Evolutionary conservation across 2,329 filamentous ascomycete genomes (phyloP).

Genomic region (Coniochaeta sp.): DNA sequence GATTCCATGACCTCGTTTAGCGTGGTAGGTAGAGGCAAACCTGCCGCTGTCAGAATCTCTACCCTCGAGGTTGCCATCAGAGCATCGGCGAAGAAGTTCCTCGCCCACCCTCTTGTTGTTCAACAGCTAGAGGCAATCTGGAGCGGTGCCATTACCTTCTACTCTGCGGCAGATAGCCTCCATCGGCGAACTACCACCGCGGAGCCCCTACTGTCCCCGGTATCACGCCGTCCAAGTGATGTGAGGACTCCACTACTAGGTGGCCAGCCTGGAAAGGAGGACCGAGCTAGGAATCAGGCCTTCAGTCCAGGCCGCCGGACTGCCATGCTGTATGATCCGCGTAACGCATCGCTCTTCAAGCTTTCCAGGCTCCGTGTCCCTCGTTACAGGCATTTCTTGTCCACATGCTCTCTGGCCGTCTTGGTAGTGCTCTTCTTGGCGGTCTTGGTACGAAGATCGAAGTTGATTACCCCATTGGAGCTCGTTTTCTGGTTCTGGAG

Average conservation of each 20-base stretch:
- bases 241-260: conserved; percentile 45
- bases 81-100: conserved; percentile 84
- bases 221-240: conserved; percentile 27
- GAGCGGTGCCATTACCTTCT: conserved; percentile 92
- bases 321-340: conserved; percentile 82
- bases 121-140: conserved; percentile 96
- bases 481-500: conserved; percentile 97
- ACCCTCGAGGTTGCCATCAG: conserved; percentile 90
- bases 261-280: conserved; percentile 22
- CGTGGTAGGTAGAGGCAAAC: conserved; percentile 34
- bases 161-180: conserved; percentile 77
- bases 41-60: conserved; percentile 69
- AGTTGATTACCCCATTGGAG: conserved; percentile 76
- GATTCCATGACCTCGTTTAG: conserved; percentile 31
- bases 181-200: conserved; percentile 51
- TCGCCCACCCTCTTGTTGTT: conserved; percentile 85
- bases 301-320: conserved; percentile 51
- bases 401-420: conserved; percentile 78
- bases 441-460: conserved; percentile 68
- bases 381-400: conserved; percentile 83
- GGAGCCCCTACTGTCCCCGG: conserved; percentile 10
- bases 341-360: conserved; percentile 86
- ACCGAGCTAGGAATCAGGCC: conserved; percentile 18
- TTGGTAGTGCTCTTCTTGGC: conserved; percentile 80
- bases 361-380: conserved; percentile 85